These are phyloP conservation scores for Ustilago curta DNA, from an alignment of 1,284 basidiomycete species.

Conservation along the genomic window DNA sequence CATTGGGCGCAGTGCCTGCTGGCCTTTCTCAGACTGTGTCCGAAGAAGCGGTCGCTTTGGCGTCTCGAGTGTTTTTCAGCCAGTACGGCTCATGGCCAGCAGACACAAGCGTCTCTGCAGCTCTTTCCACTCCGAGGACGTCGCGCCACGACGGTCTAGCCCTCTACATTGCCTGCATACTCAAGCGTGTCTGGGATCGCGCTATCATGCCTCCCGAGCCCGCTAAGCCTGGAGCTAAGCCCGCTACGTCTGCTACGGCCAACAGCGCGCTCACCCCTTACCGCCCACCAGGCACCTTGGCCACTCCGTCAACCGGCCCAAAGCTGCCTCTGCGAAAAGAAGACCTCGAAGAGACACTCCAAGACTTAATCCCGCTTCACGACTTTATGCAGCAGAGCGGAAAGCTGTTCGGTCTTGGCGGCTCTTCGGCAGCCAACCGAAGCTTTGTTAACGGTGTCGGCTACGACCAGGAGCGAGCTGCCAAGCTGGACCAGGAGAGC, in stretches of 20 bases:
- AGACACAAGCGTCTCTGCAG: slow-evolving; percentile 54
- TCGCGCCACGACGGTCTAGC: slow-evolving; percentile 86
- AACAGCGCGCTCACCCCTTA: slow-evolving; percentile 29
- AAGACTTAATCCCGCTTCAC: slow-evolving; percentile 55
- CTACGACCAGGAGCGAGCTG: slow-evolving; percentile 47
- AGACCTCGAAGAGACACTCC: slow-evolving; percentile 55
- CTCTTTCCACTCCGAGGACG: slow-evolving; percentile 47
- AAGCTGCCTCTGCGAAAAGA: slow-evolving; percentile 45
- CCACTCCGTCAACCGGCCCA: slow-evolving; percentile 4
- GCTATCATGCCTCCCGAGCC: slow-evolving; percentile 70
- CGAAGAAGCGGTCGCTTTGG: slow-evolving; percentile 62
- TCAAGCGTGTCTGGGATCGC: slow-evolving; percentile 87
- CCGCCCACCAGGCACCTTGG: slow-evolving; percentile 19
- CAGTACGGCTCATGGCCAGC: slow-evolving; percentile 62
- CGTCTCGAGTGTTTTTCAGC: slow-evolving; percentile 64
- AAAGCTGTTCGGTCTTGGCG: slow-evolving; percentile 62
- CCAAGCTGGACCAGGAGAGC: slow-evolving; percentile 79
- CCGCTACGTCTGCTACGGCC: slow-evolving; percentile 10
- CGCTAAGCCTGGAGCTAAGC: slow-evolving; percentile 38
- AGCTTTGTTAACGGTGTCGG: slow-evolving; percentile 37
- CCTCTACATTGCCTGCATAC: slow-evolving; percentile 84
- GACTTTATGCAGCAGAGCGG: slow-evolving; percentile 63
- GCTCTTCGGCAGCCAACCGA: slow-evolving; percentile 43
- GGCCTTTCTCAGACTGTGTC: slow-evolving; percentile 45
- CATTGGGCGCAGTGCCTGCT: slow-evolving; percentile 20